Percentiles rank a stretch among this genome's conserved stretches.
Conservation (phyloP, 2,329 filamentous ascomycete species). For the Paramyrothecium sp. region DNA sequence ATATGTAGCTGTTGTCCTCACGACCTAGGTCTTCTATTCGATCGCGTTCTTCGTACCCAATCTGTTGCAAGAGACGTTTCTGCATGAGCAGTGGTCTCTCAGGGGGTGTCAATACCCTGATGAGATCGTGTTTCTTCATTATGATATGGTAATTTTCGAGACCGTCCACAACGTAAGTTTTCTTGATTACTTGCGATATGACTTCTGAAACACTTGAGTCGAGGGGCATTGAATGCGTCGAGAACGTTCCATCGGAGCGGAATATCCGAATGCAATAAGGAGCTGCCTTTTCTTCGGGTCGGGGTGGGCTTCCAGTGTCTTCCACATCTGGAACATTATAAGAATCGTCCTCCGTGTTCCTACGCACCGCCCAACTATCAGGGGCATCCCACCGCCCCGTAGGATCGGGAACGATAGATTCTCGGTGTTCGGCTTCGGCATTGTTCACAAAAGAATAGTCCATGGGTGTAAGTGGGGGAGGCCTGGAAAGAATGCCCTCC, state of each 20-base stretch:
- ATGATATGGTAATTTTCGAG: slow-evolving; percentile 95
- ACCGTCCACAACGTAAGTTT: slow-evolving; percentile 88
- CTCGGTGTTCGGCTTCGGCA: slow-evolving; percentile 40
- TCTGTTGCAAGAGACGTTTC: slow-evolving; percentile 85
- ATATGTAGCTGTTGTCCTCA: slow-evolving; percentile 96
- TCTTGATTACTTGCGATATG: slow-evolving; percentile 87
- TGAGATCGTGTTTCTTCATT: slow-evolving; percentile 87
- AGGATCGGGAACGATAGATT: slow-evolving; percentile 30
- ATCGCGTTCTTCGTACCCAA: slow-evolving; percentile 85
- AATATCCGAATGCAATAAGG: slow-evolving; percentile 95
- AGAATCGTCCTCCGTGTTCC: slow-evolving; percentile 65
- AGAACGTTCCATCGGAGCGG: slow-evolving; percentile 89
- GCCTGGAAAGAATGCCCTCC: slow-evolving; percentile 81
- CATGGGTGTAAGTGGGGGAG: slow-evolving; percentile 69
- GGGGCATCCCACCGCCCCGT: slow-evolving; percentile 84
- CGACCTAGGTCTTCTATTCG: slow-evolving; percentile 89
- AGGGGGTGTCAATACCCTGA: slow-evolving; percentile 72
- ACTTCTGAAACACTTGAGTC: slow-evolving; percentile 86
- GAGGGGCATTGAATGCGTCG: slow-evolving; percentile 80
- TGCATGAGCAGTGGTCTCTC: slow-evolving; percentile 90
- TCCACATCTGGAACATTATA: slow-evolving; percentile 59
- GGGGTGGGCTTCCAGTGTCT: slow-evolving; percentile 64
- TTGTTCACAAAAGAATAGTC: slow-evolving; percentile 51
- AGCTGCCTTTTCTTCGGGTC: slow-evolving; percentile 70
- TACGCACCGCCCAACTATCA: slow-evolving; percentile 93